Evolutionary conservation across 2,329 filamentous ascomycete genomes (phyloP), one percentile per base, ranked within the genome.

Genomic region (Cladophialophora bantiana): DNA sequence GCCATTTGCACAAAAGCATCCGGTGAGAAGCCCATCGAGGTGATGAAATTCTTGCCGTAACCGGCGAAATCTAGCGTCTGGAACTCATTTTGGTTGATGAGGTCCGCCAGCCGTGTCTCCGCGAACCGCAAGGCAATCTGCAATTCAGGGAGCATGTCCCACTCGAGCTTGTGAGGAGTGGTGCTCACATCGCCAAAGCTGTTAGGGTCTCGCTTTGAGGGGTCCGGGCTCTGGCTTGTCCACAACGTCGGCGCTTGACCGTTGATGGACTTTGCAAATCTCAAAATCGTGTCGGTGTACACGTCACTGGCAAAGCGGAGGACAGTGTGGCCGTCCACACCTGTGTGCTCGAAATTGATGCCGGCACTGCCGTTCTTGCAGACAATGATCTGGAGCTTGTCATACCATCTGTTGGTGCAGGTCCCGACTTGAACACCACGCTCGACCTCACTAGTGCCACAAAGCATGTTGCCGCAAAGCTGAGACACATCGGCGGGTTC

Each of bases 1-100:
- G 95, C 95, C 94, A 99, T 98, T 78, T 99, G 95, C 20, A 99
- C 92, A 76, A 97, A 99, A 0, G 95, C 95, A 77, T 98, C 95
- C 0, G 95, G 94, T 0, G 94, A 98, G 79, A 98, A 96, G 7
- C 94, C 94, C 89, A 96, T 96, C 0, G 91, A 93, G 0, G 93
- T 98, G 79, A 99, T 97, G 76, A 97, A 97, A 78, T 95, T 97
- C 83, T 97, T 97, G 71, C 95, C 95, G 73, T 96, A 99, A 31
- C 89, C 88, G 57, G 83, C 82, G 73, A 98, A 98, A 72, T 98
- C 94, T 4, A 98, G 84, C 12, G 93, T 96, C 69, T 93, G 86
- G 74, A 98, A 97, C 79, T 99, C 95, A 75, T 97, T 97, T 77
- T 99, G 95, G 76, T 94, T 90, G 73, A 99, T 96, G 48, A 98